phyloP scores from a whole-genome alignment of 2,329 filamentous ascomycete species.

The Cordyceps militaris region DNA sequence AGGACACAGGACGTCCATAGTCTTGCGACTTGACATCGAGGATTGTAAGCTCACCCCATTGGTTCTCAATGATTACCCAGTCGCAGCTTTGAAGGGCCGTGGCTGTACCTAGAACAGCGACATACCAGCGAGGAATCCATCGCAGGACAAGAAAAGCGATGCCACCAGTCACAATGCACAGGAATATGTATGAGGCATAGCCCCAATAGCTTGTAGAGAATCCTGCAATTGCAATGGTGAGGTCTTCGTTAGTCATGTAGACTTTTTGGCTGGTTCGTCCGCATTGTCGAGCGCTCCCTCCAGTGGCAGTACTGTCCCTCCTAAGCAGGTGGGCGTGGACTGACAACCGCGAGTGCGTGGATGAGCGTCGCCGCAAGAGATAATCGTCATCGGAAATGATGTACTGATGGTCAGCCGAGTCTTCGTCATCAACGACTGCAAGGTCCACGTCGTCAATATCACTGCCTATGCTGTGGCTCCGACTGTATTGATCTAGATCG shows the following conservation, averaged over 20 bases:
- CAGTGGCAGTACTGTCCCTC: slow-evolving; percentile 62
- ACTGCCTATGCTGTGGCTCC: slow-evolving; percentile 25
- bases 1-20: slow-evolving; percentile 51
- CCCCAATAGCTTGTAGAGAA: slow-evolving; percentile 73
- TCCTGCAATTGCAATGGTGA: slow-evolving; percentile 88
- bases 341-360: slow-evolving; percentile 49
- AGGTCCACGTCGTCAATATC: slow-evolving; percentile 35
- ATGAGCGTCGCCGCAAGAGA: slow-evolving; percentile 53
- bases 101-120: slow-evolving; percentile 64
- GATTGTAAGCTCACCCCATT: slow-evolving; percentile 90
- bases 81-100: slow-evolving; percentile 66
- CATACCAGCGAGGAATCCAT: slow-evolving; percentile 85
- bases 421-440: slow-evolving; percentile 33
- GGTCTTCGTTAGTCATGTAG: slow-evolving; percentile 86
- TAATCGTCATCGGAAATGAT: slow-evolving; percentile 38
- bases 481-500: slow-evolving; percentile 12
- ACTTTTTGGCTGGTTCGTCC: slow-evolving; percentile 78
- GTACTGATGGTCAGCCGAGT: slow-evolving; percentile 34
- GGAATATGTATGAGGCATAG: slow-evolving; percentile 56
- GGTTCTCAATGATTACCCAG: slow-evolving; percentile 95
- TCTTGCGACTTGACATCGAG: slow-evolving; percentile 53
- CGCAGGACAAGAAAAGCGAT: slow-evolving; percentile 77
- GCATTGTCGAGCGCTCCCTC: slow-evolving; percentile 54
- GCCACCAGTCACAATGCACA: slow-evolving; percentile 69
- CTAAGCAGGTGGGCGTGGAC: slow-evolving; percentile 61